A percentile compares a stretch with the other conserved stretches of the same genome.
phyloP scores from a whole-genome alignment of 371 early-diverging fungal species.

The Syncephalastrum racemosum region DNA sequence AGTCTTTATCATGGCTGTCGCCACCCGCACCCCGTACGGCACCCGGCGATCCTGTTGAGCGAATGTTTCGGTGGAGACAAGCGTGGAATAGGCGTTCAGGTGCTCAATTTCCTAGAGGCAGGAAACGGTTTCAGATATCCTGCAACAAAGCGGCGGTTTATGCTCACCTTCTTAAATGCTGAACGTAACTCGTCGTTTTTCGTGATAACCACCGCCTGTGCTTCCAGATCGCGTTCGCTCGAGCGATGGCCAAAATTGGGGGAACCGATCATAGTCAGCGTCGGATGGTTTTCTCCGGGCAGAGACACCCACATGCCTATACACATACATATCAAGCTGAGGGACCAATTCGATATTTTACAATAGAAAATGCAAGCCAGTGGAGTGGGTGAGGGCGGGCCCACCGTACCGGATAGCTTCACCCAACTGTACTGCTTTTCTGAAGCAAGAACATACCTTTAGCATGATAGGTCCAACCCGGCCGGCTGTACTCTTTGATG shows the following conservation, averaged over 20 bases:
- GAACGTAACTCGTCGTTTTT: constrained; percentile 53
- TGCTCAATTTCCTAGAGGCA: constrained; percentile 44
- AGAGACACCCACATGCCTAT: constrained; percentile 59
- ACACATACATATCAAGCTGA: neutral
- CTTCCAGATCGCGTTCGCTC: constrained; percentile 86
- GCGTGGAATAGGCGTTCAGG: constrained; percentile 34
- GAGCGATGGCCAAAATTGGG: constrained; percentile 93
- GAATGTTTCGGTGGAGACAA: constrained; percentile 42
- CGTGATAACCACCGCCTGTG: constrained; percentile 78
- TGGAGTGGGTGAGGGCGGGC: too few species aligned
- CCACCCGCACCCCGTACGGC: constrained; percentile 47
- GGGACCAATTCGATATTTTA: neutral
- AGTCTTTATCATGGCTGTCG: constrained; percentile 46
- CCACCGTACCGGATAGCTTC: too few species aligned
- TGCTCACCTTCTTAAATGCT: constrained; percentile 59
- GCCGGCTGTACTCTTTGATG: constrained; percentile 69
- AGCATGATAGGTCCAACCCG: constrained; percentile 92
- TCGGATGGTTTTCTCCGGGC: constrained; percentile 42
- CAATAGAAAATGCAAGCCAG: neutral
- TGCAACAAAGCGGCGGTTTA: neutral
- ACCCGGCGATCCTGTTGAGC: constrained; percentile 39
- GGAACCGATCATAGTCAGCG: constrained; percentile 85
- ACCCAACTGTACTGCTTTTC: too few species aligned
- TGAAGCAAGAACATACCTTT: constrained; percentile 59
- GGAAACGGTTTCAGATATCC: neutral